Base-by-base conservation (phyloP, 176 grass and related monocot genomes). In the Avena eriantha region DNA sequence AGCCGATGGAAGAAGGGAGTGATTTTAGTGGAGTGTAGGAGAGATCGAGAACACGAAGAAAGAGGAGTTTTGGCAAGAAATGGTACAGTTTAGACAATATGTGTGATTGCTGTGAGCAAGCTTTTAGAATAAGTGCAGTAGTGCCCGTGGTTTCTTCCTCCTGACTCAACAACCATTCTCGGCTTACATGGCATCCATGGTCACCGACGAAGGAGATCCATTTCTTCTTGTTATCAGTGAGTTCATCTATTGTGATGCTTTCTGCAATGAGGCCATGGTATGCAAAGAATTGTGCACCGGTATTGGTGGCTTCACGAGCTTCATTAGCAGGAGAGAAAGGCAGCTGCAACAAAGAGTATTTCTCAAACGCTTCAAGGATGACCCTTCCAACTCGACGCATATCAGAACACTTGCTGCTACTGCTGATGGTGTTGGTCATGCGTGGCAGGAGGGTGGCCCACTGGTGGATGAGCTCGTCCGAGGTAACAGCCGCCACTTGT, bases 41-140 rank as follows among this genome's bases (percentile, higher is more conserved):
- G 34, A 88, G 60, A 14, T 88, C 71, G 35, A 88, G 86, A 56
- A 69, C 35, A 69, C 3, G 24, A 47, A 88, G 33, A 46, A 9
- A 61, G 1, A 18, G 26, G 4, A 80, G 19, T 1, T 50, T 72
- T 1, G 66, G 51, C 18, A 86, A 61, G 0, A 82, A 31, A 55
- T 45, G 15, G 57, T 82, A 3, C 5, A 82, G 33, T 48, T 57
- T 76, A 1, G 31, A 2, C 24, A 87, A 10, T 5, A 82, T 34
- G 1, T 0, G 24, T 6, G 86, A 87, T 5, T 82, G 33, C 0
- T 57, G 7, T 41, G 79, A 82, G 17, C 70, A 76, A 4, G 73
- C 47, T 29, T 34, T 87, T 76, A 76, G 3, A 47, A 73, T 18
- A 6, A 87, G n/a, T 12, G 59, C 1, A 0, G 17, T 46, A 1